Evolutionary conservation across 2,329 filamentous ascomycete genomes (phyloP).

Genomic region (Escovopsis sp.): DNA sequence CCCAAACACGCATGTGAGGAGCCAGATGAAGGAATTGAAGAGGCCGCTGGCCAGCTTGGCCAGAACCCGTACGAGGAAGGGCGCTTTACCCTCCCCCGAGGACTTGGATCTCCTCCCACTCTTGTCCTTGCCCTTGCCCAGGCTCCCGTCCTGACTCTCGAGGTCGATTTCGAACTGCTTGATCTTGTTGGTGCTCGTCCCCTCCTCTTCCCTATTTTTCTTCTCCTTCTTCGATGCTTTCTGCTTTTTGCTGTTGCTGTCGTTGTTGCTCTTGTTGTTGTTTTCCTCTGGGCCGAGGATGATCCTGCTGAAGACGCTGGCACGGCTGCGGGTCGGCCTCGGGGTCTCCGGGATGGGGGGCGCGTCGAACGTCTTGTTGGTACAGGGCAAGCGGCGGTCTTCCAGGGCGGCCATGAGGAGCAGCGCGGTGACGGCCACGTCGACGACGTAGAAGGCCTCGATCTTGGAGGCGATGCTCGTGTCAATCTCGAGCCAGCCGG

Average conservation of each 20-base stretch:
- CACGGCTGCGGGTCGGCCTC: conserved; percentile 13
- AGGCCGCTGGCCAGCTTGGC: conserved; percentile 35
- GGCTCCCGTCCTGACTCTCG: conserved; percentile 42
- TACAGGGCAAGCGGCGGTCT: conserved; percentile 27
- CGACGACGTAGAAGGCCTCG: conserved; percentile 45
- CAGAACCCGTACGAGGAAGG: conserved; percentile 30
- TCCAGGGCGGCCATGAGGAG: conserved; percentile 43
- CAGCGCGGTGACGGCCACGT: conserved; percentile 45
- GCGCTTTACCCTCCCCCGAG: conserved; percentile 29
- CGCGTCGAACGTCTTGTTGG: conserved; percentile 41
- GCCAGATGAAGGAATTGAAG: conserved; percentile 45
- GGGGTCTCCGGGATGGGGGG: conserved; percentile 26
- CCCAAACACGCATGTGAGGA: conserved; percentile 39
- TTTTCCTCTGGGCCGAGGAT: conserved; percentile 12
- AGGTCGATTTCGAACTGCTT: conserved; percentile 46
- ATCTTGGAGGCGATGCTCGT: conserved; percentile 43
- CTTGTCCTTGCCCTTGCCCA: conserved; percentile 20
- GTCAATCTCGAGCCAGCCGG: conserved; percentile 45
- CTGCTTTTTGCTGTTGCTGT: conserved; percentile 11
- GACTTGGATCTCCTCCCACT: no score
- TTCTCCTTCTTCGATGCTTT: conserved; percentile 33
- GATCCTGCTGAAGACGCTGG: conserved; percentile 15
- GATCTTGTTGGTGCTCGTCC: conserved; percentile 25
- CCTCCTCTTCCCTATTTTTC: conserved; percentile 11
- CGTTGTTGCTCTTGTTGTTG: no score